Evolutionary conservation across 805 yeast genomes (phyloP), one percentile per base, ranked within the genome.

Genomic region (Middelhovenomyces tepae): DNA sequence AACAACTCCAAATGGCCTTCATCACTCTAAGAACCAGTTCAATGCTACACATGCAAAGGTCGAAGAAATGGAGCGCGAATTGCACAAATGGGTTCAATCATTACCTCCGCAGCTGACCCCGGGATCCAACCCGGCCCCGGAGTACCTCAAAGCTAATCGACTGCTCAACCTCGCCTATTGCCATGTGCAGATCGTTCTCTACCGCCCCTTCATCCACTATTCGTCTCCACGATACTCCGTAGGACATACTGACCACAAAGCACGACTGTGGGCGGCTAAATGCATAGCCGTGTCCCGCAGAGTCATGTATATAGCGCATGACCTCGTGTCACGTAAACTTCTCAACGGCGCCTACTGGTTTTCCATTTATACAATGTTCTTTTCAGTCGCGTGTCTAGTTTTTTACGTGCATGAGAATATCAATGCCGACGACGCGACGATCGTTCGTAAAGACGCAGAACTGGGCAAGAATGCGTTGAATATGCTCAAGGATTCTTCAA

Each of bases 291-390:
- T 83, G 7, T 87, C 95, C 0, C 65, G 91, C 37, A 73, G 79
- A 47, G 93, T 82, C 18, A 86, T 86, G 11, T 76, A 77, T 46
- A 54, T 84, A 36, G 85, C 94, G 0, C 75, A 80, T 45, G 85
- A 79, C 48, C 74, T 86, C 85, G 75, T 80, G 40, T 69, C 72
- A 43, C 73, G 75, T 41, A 67, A 77, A 37, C 65, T 83, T 54
- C 60, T 86, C 24, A 73, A 77, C 43, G 94, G 94, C 1, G 81
- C 91, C 2, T 87, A 86, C 51, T 85, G 95, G 94, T 86, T 84
- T 51, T 76, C 91, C 5, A 80, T 82, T 50, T 86, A 86, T 54
- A 83, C 95, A 0, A 78, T 86, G 4, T 86, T 85, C 53, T 84
- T 83, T 57, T 77, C 93, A 2, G 85, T 85, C 39, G 93, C 94